These are phyloP conservation scores for Globisporangium carolinianum DNA, from an alignment of 352 stramenopile species.

Conservation along the genomic window DNA sequence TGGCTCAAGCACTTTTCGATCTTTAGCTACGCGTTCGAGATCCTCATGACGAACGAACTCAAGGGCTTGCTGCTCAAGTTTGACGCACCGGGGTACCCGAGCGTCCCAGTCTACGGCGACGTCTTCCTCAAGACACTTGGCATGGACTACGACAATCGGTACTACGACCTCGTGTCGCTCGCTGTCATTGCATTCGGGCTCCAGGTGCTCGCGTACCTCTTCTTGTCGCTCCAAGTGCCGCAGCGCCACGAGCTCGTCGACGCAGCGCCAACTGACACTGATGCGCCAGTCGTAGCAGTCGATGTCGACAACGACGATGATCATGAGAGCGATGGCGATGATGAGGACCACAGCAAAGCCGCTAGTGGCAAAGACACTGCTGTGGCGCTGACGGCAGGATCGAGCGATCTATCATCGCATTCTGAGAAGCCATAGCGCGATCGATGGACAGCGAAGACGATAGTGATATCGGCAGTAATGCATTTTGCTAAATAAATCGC, in stretches of 20 bases:
- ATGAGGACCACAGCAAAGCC: neutral
- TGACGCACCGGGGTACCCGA: slow-evolving; percentile 65
- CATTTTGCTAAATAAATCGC: no score
- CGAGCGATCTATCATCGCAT: no score
- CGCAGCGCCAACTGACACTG: neutral
- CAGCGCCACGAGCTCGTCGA: slow-evolving; percentile 27
- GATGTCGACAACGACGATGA: neutral
- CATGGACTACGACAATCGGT: slow-evolving; percentile 74
- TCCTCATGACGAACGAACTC: slow-evolving; percentile 82
- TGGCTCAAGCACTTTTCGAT: slow-evolving; percentile 81
- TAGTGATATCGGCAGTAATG: no score
- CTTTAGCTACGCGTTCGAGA: slow-evolving; percentile 85
- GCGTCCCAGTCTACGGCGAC: slow-evolving; percentile 72
- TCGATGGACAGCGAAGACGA: no score
- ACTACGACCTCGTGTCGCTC: slow-evolving; percentile 59
- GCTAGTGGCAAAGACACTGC: no score
- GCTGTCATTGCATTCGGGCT: slow-evolving; percentile 39
- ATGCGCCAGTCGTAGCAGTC: neutral
- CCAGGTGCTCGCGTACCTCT: slow-evolving; percentile 57
- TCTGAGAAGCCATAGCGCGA: no score
- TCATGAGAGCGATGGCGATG: neutral
- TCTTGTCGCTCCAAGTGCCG: slow-evolving; percentile 61
- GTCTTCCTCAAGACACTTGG: slow-evolving; percentile 80
- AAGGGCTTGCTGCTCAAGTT: slow-evolving; percentile 72
- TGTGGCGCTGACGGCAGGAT: no score